These are phyloP conservation scores for Rhododendron ovatum DNA, from an alignment of 148 eudicot genomes.

Conservation along the genomic window DNA sequence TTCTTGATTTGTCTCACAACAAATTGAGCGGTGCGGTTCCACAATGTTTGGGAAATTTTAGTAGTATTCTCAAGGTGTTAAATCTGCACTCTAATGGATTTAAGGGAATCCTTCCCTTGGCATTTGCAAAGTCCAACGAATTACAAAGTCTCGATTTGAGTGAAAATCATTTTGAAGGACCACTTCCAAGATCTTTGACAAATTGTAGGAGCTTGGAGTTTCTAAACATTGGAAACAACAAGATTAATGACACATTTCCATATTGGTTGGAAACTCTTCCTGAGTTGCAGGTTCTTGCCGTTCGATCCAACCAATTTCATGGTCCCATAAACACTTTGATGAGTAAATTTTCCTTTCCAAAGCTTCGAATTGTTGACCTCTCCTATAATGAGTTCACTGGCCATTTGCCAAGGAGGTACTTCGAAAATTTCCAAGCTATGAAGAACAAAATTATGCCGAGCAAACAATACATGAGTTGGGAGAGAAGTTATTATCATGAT, in stretches of 20 bases:
- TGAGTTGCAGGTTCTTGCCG: slow-evolving; percentile 26
- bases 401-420: not conserved
- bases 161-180: slow-evolving; percentile 24
- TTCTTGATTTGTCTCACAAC: slow-evolving; percentile 24
- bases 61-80: slow-evolving; percentile 10
- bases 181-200: slow-evolving; percentile 23
- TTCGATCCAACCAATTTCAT: slow-evolving; percentile 24
- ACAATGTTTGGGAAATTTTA: slow-evolving; percentile 3
- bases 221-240: slow-evolving; percentile 40
- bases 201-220: slow-evolving; percentile 26
- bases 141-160: slow-evolving; percentile 4
- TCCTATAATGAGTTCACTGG: slow-evolving; percentile 37
- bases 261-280: slow-evolving; percentile 18
- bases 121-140: not conserved
- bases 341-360: slow-evolving; percentile 1
- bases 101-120: slow-evolving; percentile 9
- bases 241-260: slow-evolving; percentile 30
- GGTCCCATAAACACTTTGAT: slow-evolving; percentile 18
- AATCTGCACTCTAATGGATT: slow-evolving; percentile 9
- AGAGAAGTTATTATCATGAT: not conserved
- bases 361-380: slow-evolving; percentile 43
- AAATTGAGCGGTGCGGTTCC: slow-evolving; percentile 22
- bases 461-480: not conserved
- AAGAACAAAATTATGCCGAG: not conserved
- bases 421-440: slow-evolving; percentile 22